Evolutionary conservation across 1,284 basidiomycete species (phyloP), one percentile per base, ranked within the genome.

Genomic region (Pseudomicrostroma phylloplanum): DNA sequence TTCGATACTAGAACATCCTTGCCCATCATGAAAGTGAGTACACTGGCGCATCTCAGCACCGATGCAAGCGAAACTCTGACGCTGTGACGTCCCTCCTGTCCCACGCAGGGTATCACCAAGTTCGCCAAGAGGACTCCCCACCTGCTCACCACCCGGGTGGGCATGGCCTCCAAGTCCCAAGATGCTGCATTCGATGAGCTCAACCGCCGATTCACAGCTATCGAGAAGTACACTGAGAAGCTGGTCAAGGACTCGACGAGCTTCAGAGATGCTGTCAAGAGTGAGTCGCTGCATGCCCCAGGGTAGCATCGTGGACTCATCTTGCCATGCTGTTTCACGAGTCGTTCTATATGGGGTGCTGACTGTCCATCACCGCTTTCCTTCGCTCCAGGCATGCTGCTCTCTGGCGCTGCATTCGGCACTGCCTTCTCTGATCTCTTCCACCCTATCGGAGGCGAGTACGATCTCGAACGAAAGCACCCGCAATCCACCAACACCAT

Each of bases 221-320:
- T 94, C 70, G 92, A 97, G 80, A 82, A 85, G 61, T 87, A 90
- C 15, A 86, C 88, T 0, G 91, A 92, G 76, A 93, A 93, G 82
- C 83, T 98, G 65, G 80, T 91, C 70, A 96, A 96, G 82, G 93
- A 99, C 77, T 87, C 89, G 49, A 89, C 89, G 71, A 84, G 87
- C 6, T 97, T 92, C 81, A 86, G 86, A 9, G 92, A 97, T 60
- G 64, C 69, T 17, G 73, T 72, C 55, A 70, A 69, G 58, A 70
- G 65, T 67, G 54, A 11, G 66, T 66, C 8, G n/a, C 55, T 21
- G n/a, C 19, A 40, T 17, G 54, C n/a, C 43, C 23, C 41, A 58
- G 26, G 2, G 23, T 9, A 11, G 11, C 25, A 39, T 15, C 12
- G 9, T 9, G 39, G n/a, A n/a, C n/a, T 42, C 30, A 13, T 23